Evolutionary conservation across 805 yeast species (phyloP), one percentile per base, ranked within the genome.

Genomic region (Brettanomyces nanus): DNA sequence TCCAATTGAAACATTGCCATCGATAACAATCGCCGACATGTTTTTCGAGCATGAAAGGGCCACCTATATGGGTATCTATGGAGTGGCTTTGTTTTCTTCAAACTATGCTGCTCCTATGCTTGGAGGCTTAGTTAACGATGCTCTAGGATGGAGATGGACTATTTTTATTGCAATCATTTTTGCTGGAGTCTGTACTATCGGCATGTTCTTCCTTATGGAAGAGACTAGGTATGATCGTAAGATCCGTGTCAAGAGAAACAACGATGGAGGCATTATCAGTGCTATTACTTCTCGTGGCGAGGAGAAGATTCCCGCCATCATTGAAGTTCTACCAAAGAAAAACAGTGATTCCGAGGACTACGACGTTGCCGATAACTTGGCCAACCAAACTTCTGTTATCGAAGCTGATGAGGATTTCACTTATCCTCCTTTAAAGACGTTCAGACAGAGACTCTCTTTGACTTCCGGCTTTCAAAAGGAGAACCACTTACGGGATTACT

Each of bases 71-170:
- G 66, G 68, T 27, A 48, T 73, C 19, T 77, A 77, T 51, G 73
- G 75, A 42, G 54, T 67, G 41, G 73, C 80, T 11, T 61, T 79
- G 14, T 63, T 75, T 27, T 65, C 66, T 10, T 73, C 78, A 7
- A 70, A 75, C 31, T 77, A 61, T 46, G 54, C 74, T 40, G 81
- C 80, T 4, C 81, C 82, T 4, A 60, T 76, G 47, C 63, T 75
- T 34, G 77, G 80, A 10, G 80, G 80, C 10, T 71, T 72, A 45
- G 71, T 77, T 39, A 65, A 66, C 22, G 65, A 68, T 35, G 66
- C 64, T 21, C 57, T 64, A 20, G 71, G 73, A 5, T 77, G 77
- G 68, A 53, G 66, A 43, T 73, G 77, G 77, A 73, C 69, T 7
- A 69, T 74, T 54, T 59, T 47, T 43, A 62, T 73, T 59, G 60